phyloP scores from a whole-genome alignment of 106 monocot genomes.

The Dactylorhiza incarnata region DNA sequence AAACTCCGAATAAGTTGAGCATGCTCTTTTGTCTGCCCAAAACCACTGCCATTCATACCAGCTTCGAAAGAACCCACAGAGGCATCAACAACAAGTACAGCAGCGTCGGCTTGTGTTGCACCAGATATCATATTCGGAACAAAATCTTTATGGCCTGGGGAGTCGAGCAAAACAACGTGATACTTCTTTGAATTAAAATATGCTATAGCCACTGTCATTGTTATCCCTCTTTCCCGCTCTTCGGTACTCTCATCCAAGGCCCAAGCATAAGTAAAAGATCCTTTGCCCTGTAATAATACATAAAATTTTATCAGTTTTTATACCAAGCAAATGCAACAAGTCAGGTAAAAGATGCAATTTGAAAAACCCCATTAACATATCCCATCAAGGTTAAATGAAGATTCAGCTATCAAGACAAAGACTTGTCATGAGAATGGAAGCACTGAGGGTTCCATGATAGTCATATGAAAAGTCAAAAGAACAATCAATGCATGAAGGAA shows the following conservation, averaged over 20 bases:
- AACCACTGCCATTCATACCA: slow-evolving; percentile 73
- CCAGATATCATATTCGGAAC: slow-evolving; percentile 97
- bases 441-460: too few species aligned
- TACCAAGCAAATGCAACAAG: neutral
- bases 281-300: slow-evolving; percentile 63
- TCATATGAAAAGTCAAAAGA: neutral
- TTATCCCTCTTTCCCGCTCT: slow-evolving; percentile 92
- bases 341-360: neutral
- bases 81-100: slow-evolving; percentile 92
- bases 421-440: neutral
- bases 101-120: slow-evolving; percentile 91
- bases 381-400: neutral
- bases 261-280: slow-evolving; percentile 98
- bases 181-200: slow-evolving; percentile 80
- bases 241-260: slow-evolving; percentile 93
- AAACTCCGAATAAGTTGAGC: slow-evolving; percentile 91
- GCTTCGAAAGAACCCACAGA: slow-evolving; percentile 88
- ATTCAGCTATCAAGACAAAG: neutral
- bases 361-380: neutral
- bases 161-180: slow-evolving; percentile 86
- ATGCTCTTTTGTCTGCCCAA: slow-evolving; percentile 96
- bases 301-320: neutral
- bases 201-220: slow-evolving; percentile 93
- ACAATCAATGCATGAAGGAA: neutral
- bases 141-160: slow-evolving; percentile 95